Conservation (phyloP, 2,329 filamentous ascomycete species). For the Coccinonectria pachysandricola region DNA sequence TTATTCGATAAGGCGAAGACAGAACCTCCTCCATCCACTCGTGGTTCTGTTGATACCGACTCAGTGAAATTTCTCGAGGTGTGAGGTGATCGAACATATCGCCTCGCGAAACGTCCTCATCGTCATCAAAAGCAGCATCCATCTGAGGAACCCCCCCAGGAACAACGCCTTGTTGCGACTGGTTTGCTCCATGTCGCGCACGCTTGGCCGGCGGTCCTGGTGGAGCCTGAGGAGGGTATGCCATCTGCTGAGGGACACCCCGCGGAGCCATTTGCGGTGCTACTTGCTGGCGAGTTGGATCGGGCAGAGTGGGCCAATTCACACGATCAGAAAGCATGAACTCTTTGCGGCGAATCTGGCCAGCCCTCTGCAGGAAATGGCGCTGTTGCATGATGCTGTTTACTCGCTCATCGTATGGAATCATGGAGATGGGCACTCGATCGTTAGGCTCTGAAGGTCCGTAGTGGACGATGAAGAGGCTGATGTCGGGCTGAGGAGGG, state of each 20-base stretch:
- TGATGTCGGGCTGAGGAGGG: slow-evolving; percentile 63
- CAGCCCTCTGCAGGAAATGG: slow-evolving; percentile 59
- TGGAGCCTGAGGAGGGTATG: slow-evolving; percentile 45
- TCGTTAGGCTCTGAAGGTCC: slow-evolving; percentile 64
- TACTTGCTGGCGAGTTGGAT: slow-evolving; percentile 40
- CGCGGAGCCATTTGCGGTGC: slow-evolving; percentile 35
- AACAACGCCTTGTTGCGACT: slow-evolving; percentile 27
- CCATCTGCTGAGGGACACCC: slow-evolving; percentile 49
- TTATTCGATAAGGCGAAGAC: slow-evolving; percentile 76
- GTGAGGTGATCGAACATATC: slow-evolving; percentile 87
- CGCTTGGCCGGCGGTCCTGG: slow-evolving; percentile 47
- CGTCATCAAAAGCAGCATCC: slow-evolving; percentile 59
- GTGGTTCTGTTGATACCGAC: slow-evolving; percentile 87
- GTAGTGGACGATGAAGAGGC: slow-evolving; percentile 88
- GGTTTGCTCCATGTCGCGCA: slow-evolving; percentile 34
- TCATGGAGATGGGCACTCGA: slow-evolving; percentile 57
- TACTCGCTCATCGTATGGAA: slow-evolving; percentile 53
- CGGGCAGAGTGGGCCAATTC: slow-evolving; percentile 79
- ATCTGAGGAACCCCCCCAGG: slow-evolving; percentile 30
- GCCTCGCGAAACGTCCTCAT: slow-evolving; percentile 77
- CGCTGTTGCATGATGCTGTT: slow-evolving; percentile 51
- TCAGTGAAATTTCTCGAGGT: slow-evolving; percentile 77
- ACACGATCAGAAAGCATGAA: slow-evolving; percentile 86
- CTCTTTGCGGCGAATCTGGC: slow-evolving; percentile 78
- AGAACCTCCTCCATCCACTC: slow-evolving; percentile 99